Base-by-base conservation (phyloP, 257 asterid species). In the Marsdenia floribunda region DNA sequence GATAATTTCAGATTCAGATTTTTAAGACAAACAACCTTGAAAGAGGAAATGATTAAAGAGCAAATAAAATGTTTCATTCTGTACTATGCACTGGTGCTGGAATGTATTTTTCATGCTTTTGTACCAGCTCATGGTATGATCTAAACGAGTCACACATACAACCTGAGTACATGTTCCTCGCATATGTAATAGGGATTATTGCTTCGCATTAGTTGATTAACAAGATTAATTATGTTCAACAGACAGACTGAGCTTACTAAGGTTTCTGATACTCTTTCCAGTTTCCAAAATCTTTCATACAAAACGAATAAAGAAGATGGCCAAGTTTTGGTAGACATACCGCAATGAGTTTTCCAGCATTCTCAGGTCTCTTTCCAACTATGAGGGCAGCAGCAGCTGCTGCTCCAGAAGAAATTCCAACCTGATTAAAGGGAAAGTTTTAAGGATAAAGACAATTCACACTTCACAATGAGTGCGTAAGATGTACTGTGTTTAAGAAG, bases 351-450 rank as follows among this genome's bases (percentile, higher is more conserved):
- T 94, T 92, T 80, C 98, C 99, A 21, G 91, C 96, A 87, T 94
- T 94, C 87, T 94, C 97, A 24, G 96, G 96, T 84, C 97, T 88
- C 89, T 88, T 89, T 76, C 87, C 99, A 58, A 94, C 96, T 82
- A 74, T 33, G 26, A 94, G 82, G 58, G 98, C 98, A 77, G 98
- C 97, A 2, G 97, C 96, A 0, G 98, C 96, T 0, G 98, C 99
- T n/a, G 97, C 99, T 81, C 99, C 99, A 8, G 98, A 94, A 77
- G 99, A 94, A 79, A 94, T 92, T 47, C 99, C 99, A 72, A 94
- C 98, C 99, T 92, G 86, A 71, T 64, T 33, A 78, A 46, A 73
- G 26, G 42, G 18, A 64, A 15, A 60, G 53, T 22, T 49, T 54
- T 64, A 64, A 75, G 44, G 78, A 64, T 24, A 73, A 61, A 70